Evolutionary conservation across 441 rosid genomes (phyloP).

Genomic region (Melastoma candidum): DNA sequence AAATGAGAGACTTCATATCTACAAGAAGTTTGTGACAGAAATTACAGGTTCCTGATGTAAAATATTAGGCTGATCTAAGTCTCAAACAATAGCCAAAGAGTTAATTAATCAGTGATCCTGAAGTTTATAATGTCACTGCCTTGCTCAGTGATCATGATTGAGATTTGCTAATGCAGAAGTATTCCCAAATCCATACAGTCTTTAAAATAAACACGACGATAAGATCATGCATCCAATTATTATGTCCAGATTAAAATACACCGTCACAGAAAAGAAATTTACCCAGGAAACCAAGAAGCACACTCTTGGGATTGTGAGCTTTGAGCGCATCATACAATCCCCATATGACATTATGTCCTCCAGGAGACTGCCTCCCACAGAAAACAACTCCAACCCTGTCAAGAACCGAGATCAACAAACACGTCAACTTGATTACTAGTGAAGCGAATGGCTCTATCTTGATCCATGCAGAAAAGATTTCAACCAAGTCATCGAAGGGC

Average conservation of each 20-base stretch:
- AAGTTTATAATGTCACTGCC: too few relatives aligned
- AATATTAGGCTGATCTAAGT: too few relatives aligned
- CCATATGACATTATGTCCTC: conserved; percentile 96
- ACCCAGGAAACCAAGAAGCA: conserved; percentile 85
- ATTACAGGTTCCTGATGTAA: too few relatives aligned
- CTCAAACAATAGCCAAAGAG: too few relatives aligned
- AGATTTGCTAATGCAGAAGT: too few relatives aligned
- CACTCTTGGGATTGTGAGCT: conserved; percentile 59
- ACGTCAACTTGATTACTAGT: background rate
- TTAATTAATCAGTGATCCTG: too few relatives aligned
- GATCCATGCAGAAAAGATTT: background rate
- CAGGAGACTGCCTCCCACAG: conserved; percentile 97
- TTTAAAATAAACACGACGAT: background rate
- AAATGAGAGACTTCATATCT: too few relatives aligned
- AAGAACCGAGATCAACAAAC: conserved; percentile 11
- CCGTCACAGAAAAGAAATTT: conserved; percentile 11
- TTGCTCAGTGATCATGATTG: too few relatives aligned
- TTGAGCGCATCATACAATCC: conserved; percentile 80
- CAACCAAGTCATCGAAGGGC: too few relatives aligned
- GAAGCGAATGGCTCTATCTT: background rate
- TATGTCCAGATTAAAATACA: conserved; percentile 1
- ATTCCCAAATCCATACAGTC: too few relatives aligned
- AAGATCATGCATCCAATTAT: background rate
- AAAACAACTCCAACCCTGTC: conserved; percentile 88
- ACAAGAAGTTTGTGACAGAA: too few relatives aligned